phyloP scores from a whole-genome alignment of 257 asterid genomes.

The Rhazya stricta region DNA sequence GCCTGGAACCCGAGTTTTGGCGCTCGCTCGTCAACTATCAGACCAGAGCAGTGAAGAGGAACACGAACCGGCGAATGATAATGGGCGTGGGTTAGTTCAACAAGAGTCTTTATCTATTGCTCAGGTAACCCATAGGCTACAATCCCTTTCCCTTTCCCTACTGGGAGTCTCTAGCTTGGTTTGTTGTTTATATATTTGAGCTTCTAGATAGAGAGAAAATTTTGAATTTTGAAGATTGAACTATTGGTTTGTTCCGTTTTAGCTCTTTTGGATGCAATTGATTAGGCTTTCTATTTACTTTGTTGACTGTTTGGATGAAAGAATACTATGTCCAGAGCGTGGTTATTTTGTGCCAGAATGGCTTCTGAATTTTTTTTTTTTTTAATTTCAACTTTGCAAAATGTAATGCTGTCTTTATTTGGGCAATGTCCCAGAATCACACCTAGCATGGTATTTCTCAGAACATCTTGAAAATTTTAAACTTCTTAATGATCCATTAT shows the following conservation, averaged over 20 bases:
- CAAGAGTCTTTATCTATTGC: conserved; percentile 30
- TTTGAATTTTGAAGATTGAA: not conserved
- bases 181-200: too few species aligned
- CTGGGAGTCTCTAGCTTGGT: not conserved
- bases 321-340: not conserved
- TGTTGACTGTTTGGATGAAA: not conserved
- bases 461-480: not conserved
- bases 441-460: not conserved
- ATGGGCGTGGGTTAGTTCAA: conserved; percentile 33
- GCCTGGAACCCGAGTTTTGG: conserved; percentile 33
- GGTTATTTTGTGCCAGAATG: too few species aligned
- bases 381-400: not conserved
- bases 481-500: not conserved
- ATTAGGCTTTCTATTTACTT: not conserved
- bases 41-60: conserved; percentile 41
- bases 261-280: not conserved
- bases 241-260: not conserved
- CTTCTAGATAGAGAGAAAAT: not conserved
- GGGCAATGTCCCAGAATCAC: not conserved
- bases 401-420: not conserved
- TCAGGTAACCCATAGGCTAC: conserved; percentile 30
- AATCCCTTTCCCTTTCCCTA: not conserved
- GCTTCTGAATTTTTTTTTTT: not conserved
- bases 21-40: conserved; percentile 29
- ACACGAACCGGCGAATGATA: conserved; percentile 21